Base-by-base conservation (phyloP, 352 stramenopile genomes). In the Pythium aquatile region DNA sequence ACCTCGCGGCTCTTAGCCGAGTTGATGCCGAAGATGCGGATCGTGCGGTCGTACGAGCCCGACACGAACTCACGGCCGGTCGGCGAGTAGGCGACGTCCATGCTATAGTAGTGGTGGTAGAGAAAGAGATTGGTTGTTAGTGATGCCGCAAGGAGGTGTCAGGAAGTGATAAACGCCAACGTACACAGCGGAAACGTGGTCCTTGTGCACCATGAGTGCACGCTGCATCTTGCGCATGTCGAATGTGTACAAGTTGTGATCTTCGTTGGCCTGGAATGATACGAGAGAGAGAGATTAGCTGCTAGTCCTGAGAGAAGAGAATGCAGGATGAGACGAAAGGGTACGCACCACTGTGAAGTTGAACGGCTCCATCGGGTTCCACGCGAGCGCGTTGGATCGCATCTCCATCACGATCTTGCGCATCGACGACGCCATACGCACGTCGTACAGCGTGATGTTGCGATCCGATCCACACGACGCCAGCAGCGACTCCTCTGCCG, bases 171-270 rank as follows among this genome's bases (percentile, higher is more conserved):
- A 48, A 29, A 35, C 42, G 44, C 20, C 46, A 6, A 89, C 83
- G 65, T 78, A 94, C 84, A 99, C 96, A 54, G 98, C 97, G 10
- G 85, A 95, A 8, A 99, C 97, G 83, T 99, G 97, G 70, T 99
- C 98, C 75, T 98, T 99, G 84, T 99, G 98, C 40, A 99, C 98
- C 69, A 97, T 94, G 65, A 96, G 74, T 40, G 91, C 91, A 49
- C 86, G 74, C 40, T 94, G 72, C 65, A 99, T 87, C 72, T 98
- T 98, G 71, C 98, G 87, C 93, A 99, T 99, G 82, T 99, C 98
- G 76, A 99, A 99, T 32, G 95, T 99, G 82, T 99, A 99, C 49
- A 98, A 70, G 69, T 99, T 98, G 81, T 98, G 93, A 81, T 99
- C 98, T 83, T 99, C 98, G 79, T 99, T 99, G 51, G 96, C 97